phyloP scores from a whole-genome alignment of 2,329 filamentous ascomycete genomes.

The Coniella lustricola region DNA sequence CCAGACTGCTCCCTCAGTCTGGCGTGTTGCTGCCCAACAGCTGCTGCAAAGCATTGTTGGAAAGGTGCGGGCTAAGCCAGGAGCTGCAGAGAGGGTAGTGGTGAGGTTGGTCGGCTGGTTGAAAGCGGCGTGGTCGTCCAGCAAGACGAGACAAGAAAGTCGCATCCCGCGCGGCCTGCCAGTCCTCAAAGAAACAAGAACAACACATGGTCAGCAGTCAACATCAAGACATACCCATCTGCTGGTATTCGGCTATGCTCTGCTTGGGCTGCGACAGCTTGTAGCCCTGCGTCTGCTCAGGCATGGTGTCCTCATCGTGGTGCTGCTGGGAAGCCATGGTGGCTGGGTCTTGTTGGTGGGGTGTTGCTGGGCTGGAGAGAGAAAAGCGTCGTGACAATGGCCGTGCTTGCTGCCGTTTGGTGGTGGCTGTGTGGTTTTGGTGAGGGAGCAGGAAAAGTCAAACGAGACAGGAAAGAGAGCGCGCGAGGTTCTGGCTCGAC shows the following conservation, averaged over 20 bases:
- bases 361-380: no score
- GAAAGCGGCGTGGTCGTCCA: not conserved
- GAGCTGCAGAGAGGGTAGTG: not conserved
- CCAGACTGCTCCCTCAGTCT: no score
- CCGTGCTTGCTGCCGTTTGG: no score
- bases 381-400: no score
- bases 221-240: conserved; percentile 65
- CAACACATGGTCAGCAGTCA: no score
- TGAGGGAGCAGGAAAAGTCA: no score
- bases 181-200: no score
- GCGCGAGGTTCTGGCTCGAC: no score
- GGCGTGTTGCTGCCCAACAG: no score
- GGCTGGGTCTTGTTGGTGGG: conserved; percentile 16
- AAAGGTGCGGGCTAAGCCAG: not conserved
- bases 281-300: conserved; percentile 89
- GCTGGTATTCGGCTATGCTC: conserved; percentile 86
- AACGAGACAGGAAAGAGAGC: no score
- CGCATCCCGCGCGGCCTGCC: not conserved
- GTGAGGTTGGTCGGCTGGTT: not conserved
- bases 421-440: not conserved
- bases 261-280: conserved; percentile 97
- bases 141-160: no score
- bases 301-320: conserved; percentile 73
- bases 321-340: conserved; percentile 54
- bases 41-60: no score